These are phyloP conservation scores for Psilocybe sp. DNA, from an alignment of 768 basidiomycete species.

Conservation along the genomic window DNA sequence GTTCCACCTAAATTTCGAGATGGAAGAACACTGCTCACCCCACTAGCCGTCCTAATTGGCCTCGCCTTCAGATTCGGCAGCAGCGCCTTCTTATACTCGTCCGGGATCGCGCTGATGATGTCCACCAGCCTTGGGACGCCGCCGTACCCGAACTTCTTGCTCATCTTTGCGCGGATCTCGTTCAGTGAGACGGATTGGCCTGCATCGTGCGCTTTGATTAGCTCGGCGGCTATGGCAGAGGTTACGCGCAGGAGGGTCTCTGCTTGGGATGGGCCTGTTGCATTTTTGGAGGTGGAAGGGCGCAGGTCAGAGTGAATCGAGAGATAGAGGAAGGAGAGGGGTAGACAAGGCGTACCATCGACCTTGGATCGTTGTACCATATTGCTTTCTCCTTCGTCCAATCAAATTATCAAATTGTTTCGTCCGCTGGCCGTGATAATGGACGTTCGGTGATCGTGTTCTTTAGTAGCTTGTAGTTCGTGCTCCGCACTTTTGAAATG, in stretches of 20 bases:
- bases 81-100: slow-evolving; percentile 91
- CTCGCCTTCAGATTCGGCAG: slow-evolving; percentile 88
- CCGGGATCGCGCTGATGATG: slow-evolving; percentile 97
- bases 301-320: no score
- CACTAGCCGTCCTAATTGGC: slow-evolving; percentile 95
- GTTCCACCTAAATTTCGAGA: not conserved
- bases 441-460: no score
- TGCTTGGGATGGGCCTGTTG: slow-evolving; percentile 81
- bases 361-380: slow-evolving; percentile 21
- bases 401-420: no score
- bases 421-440: no score
- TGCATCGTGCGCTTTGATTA: slow-evolving; percentile 84
- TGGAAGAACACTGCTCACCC: slow-evolving; percentile 49
- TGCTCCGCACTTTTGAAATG: no score
- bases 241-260: slow-evolving; percentile 89
- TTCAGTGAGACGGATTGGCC: slow-evolving; percentile 82
- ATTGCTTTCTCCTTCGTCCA: not conserved
- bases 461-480: no score
- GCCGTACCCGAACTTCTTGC: slow-evolving; percentile 85
- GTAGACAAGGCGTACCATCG: slow-evolving; percentile 8
- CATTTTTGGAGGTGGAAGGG: no score
- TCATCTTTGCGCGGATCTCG: slow-evolving; percentile 79
- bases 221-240: slow-evolving; percentile 90
- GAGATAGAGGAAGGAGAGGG: no score
- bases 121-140: slow-evolving; percentile 93